Evolutionary conservation across 2,329 filamentous ascomycete genomes (phyloP).

Genomic region (Magnaporthiopsis rhizophila): DNA sequence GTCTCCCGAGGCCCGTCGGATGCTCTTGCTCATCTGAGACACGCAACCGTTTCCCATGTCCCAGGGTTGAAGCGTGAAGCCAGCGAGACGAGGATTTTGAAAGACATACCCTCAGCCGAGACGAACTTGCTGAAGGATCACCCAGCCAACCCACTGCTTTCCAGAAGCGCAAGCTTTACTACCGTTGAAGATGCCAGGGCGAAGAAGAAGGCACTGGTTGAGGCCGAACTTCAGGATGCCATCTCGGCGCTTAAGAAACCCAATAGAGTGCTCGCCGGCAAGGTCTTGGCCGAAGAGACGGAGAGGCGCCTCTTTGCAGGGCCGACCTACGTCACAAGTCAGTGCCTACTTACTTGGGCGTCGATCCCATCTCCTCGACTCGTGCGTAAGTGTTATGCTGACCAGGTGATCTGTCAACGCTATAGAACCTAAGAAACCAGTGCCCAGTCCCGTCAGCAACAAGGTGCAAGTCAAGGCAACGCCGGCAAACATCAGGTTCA

Average conservation of each 20-base stretch:
- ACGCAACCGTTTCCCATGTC: slow-evolving; percentile 54
- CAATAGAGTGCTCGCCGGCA: slow-evolving; percentile 62
- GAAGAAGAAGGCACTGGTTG: slow-evolving; percentile 57
- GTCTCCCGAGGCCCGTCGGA: slow-evolving; percentile 49
- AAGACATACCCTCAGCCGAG: slow-evolving; percentile 32
- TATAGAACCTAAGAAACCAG: slow-evolving; percentile 38
- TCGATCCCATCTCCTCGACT: neutral
- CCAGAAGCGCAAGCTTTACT: slow-evolving; percentile 37
- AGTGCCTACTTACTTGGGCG: slow-evolving; percentile 17
- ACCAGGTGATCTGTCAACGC: neutral
- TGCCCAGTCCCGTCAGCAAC: slow-evolving; percentile 25
- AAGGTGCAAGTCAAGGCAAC: slow-evolving; percentile 49
- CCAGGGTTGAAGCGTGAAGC: slow-evolving; percentile 59
- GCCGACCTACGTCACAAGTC: slow-evolving; percentile 41
- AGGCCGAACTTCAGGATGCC: slow-evolving; percentile 64
- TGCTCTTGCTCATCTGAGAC: slow-evolving; percentile 57
- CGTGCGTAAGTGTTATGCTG: neutral
- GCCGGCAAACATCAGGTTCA: slow-evolving; percentile 46
- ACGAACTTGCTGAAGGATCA: slow-evolving; percentile 38
- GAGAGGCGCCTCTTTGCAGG: slow-evolving; percentile 49
- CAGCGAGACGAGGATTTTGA: slow-evolving; percentile 43
- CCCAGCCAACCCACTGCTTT: slow-evolving; percentile 23
- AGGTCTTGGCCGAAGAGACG: slow-evolving; percentile 57
- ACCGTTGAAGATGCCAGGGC: slow-evolving; percentile 48
- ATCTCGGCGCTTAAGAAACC: slow-evolving; percentile 69